Evolutionary conservation across 192 early-diverging fungal genomes (phyloP).

Genomic region (Coemansia asiatica): DNA sequence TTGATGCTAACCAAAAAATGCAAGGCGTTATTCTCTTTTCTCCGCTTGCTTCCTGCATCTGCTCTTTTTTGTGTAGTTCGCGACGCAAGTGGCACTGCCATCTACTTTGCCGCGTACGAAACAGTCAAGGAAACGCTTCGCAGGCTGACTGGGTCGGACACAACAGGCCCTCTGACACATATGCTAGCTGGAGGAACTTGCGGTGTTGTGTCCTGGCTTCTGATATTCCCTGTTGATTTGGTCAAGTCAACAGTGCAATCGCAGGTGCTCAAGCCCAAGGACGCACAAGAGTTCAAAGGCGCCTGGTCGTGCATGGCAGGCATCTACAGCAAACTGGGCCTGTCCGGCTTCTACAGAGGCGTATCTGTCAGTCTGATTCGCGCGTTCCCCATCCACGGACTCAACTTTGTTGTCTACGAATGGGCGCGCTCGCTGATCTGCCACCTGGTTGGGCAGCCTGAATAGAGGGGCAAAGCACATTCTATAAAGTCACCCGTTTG

Average conservation of each 20-base stretch:
- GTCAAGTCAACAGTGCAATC: conserved; percentile 77
- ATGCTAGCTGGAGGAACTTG: conserved; percentile 76
- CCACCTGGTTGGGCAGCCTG: conserved; percentile 28
- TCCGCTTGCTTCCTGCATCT: neutral
- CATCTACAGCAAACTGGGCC: conserved; percentile 59
- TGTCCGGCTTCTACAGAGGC: conserved; percentile 69
- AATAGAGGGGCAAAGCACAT: conserved; percentile 11
- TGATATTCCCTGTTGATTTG: conserved; percentile 77
- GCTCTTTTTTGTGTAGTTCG: conserved; percentile 34
- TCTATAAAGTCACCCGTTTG: too few species aligned
- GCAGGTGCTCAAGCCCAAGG: conserved; percentile 60
- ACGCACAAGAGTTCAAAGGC: conserved; percentile 45
- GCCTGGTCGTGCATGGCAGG: conserved; percentile 55
- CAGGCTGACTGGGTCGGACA: conserved; percentile 38
- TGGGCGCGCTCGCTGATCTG: conserved; percentile 52
- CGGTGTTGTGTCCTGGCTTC: conserved; percentile 74
- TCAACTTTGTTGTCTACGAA: conserved; percentile 84
- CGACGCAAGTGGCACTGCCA: conserved; percentile 68
- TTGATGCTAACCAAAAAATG: neutral
- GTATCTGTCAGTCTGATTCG: conserved; percentile 72
- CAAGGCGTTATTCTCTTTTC: too few species aligned
- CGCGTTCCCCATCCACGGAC: conserved; percentile 76
- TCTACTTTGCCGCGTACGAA: conserved; percentile 76
- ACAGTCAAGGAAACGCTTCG: conserved; percentile 53
- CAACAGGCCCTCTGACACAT: conserved; percentile 66